Evolutionary conservation across 805 yeast species (phyloP), one percentile per base, ranked within the genome.

Genomic region (Starmerella potacharoeniae): DNA sequence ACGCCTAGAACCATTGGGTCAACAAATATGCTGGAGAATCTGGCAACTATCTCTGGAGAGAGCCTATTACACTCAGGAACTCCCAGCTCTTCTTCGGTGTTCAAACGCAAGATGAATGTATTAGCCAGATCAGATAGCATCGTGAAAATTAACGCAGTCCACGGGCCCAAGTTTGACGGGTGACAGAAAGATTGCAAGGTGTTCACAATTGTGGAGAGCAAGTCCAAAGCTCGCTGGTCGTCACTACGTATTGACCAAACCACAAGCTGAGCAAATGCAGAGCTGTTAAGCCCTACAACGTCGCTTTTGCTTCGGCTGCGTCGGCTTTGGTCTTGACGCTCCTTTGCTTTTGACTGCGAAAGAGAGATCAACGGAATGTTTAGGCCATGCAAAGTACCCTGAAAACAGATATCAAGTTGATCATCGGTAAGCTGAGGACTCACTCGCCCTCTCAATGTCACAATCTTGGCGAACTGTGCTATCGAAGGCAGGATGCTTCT

Each of bases 161-260:
- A 90, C n/a, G 77, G 76, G 0, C 96, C 97, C n/a, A 75, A 68
- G 66, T 90, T 90, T 0, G 97, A 89, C 6, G 98, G 98, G 67
- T 93, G 97, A 3, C 82, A 82, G 68, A 83, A 86, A 17, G 96
- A 86, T 58, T 79, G 83, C 6, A 89, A 72, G 0, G 95, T 80
- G 53, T 81, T 80, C n/a, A 84, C 62, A 31, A 86, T 71, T 0
- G 80, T 75, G 28, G 73, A 71, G 5, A 90, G 63, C 49, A 73
- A 70, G 0, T 79, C 73, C 33, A 75, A 52, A 3, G 68, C 57
- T 6, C 62, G 58, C 40, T 58, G 53, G 37, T 57, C 52, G 39
- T 66, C 68, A 0, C 86, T 83, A 17, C 64, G 53, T 4, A 90
- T 68, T 0, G 91, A 83, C 64, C 76, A 81, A 0, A 86, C 75